phyloP scores from a whole-genome alignment of 805 yeast genomes.

The Kodamaea restingae region DNA sequence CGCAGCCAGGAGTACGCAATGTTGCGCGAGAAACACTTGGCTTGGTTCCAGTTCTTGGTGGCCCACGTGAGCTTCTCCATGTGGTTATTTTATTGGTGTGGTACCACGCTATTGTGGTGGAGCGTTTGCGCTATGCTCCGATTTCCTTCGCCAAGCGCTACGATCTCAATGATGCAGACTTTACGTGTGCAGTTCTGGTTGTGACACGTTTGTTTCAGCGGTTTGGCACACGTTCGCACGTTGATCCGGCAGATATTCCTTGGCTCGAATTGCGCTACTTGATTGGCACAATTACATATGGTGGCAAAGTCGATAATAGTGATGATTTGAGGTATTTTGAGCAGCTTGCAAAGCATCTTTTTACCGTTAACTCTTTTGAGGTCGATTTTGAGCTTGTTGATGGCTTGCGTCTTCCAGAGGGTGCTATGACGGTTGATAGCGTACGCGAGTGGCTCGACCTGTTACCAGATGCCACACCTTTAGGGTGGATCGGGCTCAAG shows the following conservation, averaged over 20 bases:
- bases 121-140: conserved; percentile 56
- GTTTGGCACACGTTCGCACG: conserved; percentile 6
- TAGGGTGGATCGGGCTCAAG: conserved; percentile 51
- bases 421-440: conserved; percentile 23
- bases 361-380: conserved; percentile 38
- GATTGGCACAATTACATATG: conserved; percentile 56
- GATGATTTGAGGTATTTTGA: conserved; percentile 38
- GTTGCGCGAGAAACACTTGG: conserved; percentile 36
- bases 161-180: conserved; percentile 75
- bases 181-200: conserved; percentile 44
- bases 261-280: conserved; percentile 51
- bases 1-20: conserved; percentile 54
- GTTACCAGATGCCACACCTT: conserved; percentile 52
- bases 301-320: conserved; percentile 52
- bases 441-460: conserved; percentile 47
- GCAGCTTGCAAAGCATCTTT: conserved; percentile 34
- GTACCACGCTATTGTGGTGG: conserved; percentile 64
- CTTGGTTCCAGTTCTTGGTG: conserved; percentile 11
- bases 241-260: conserved; percentile 33
- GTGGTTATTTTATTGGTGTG: conserved; percentile 57
- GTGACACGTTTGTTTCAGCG: conserved; percentile 38
- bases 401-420: conserved; percentile 46
- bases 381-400: conserved; percentile 35
- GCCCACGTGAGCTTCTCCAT: conserved; percentile 44
- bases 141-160: conserved; percentile 57